These are phyloP conservation scores for Lipomyces mesembrius DNA, from an alignment of 805 yeast species.

Conservation along the genomic window DNA sequence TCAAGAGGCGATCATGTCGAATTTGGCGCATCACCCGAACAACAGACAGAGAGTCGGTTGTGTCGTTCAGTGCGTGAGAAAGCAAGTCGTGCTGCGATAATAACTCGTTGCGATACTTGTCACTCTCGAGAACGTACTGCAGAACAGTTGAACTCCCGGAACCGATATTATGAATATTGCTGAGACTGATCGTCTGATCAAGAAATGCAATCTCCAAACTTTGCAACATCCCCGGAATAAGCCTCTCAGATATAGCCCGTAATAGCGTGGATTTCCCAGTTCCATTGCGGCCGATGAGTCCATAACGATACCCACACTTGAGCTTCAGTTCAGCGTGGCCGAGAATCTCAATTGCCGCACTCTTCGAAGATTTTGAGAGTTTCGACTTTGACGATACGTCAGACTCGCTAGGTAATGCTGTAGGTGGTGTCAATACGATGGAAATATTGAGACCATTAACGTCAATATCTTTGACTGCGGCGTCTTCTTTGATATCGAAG, in stretches of 20 bases:
- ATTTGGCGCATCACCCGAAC: constrained; percentile 1
- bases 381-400: not conserved
- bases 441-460: constrained; percentile 5
- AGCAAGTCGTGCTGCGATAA: not conserved
- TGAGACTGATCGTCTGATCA: not conserved
- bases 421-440: not conserved
- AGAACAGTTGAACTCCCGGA: not conserved
- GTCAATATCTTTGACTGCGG: not conserved
- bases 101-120: not conserved
- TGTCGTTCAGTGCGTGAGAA: not conserved
- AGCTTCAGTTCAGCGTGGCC: not conserved
- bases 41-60: not conserved
- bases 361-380: not conserved
- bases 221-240: constrained; percentile 7
- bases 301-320: constrained; percentile 3
- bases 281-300: constrained; percentile 10
- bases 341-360: not conserved
- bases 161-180: not conserved
- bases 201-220: constrained; percentile 2
- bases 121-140: constrained; percentile 2
- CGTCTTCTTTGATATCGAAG: constrained; percentile 2
- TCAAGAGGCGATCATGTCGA: not conserved
- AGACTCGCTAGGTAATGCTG: not conserved
- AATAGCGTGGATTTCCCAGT: constrained; percentile 8
- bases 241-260: constrained; percentile 1